Conservation (phyloP, 495 filamentous ascomycete genomes). For the Antarctomyces pellizariae region DNA sequence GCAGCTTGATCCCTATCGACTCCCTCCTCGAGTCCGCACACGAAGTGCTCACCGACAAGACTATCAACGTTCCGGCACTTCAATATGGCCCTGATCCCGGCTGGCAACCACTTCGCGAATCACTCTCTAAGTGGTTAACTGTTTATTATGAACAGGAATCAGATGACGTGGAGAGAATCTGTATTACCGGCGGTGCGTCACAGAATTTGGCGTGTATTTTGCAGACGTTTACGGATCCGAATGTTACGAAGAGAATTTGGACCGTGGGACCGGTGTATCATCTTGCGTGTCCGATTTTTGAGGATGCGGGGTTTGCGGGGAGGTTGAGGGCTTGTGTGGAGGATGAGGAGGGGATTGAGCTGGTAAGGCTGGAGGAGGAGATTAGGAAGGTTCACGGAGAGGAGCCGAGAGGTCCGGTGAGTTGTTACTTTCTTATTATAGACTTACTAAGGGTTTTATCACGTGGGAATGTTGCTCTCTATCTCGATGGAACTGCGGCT, state of each 20-base stretch:
- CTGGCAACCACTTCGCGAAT: conserved; percentile 35
- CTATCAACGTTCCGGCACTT: conserved; percentile 31
- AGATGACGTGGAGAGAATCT: conserved; percentile 28
- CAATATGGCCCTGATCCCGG: conserved; percentile 64
- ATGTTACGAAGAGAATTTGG: conserved; percentile 55
- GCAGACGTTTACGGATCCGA: conserved; percentile 52
- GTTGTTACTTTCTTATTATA: too few relatives aligned
- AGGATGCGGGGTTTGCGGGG: conserved; percentile 45
- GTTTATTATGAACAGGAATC: conserved; percentile 25
- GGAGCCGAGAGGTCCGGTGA: conserved; percentile 11
- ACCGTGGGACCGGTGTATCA: conserved; percentile 61
- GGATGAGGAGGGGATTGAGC: conserved; percentile 49
- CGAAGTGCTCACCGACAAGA: conserved; percentile 30
- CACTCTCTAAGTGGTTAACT: conserved; percentile 46
- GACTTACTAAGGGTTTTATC: too few relatives aligned
- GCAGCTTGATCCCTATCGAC: too few relatives aligned
- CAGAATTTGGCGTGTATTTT: conserved; percentile 54
- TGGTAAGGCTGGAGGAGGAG: conserved; percentile 26
- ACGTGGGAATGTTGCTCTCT: too few relatives aligned
- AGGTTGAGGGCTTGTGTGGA: conserved; percentile 42
- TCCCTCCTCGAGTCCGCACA: conserved; percentile 38
- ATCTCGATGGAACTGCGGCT: too few relatives aligned
- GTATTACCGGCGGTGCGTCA: conserved; percentile 58
- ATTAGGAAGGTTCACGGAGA: conserved; percentile 20
- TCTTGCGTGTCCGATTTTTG: conserved; percentile 54